Conservation (phyloP, 2,329 filamentous ascomycete genomes). For the Drechslera avenae region DNA sequence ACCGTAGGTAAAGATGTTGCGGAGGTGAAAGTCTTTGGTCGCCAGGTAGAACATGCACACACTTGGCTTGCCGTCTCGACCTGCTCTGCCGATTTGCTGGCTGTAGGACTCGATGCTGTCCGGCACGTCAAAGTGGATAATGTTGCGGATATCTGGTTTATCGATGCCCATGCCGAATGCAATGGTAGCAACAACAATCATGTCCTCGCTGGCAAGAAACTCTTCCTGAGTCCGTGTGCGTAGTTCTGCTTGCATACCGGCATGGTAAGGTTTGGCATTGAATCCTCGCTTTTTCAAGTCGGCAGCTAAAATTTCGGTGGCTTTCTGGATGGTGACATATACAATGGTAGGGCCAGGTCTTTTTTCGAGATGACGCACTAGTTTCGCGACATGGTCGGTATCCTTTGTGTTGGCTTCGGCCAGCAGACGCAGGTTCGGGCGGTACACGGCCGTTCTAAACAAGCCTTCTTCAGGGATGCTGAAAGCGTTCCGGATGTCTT, state of each 20-base stretch:
- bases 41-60: constrained; percentile 65
- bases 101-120: constrained; percentile 97
- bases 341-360: constrained; percentile 64
- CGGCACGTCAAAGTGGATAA: constrained; percentile 88
- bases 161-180: constrained; percentile 99
- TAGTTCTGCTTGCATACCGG: constrained; percentile 68
- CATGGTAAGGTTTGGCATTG: constrained; percentile 81
- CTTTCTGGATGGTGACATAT: constrained; percentile 64
- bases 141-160: constrained; percentile 92
- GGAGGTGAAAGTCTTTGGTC: constrained; percentile 62
- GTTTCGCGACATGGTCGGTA: constrained; percentile 76
- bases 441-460: constrained; percentile 64
- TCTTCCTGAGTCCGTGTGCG: constrained; percentile 72
- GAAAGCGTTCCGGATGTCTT: constrained; percentile 85
- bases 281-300: constrained; percentile 69
- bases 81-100: constrained; percentile 92
- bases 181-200: constrained; percentile 95
- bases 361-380: constrained; percentile 56
- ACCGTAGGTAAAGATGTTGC: constrained; percentile 64
- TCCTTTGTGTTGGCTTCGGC: constrained; percentile 64
- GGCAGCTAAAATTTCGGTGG: constrained; percentile 66
- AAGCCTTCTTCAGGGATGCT: constrained; percentile 70
- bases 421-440: constrained; percentile 63
- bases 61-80: constrained; percentile 77
- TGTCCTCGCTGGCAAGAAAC: constrained; percentile 78